Evolutionary conservation across 2,329 filamentous ascomycete species (phyloP).

Genomic region (Pseudopyricularia javanii): DNA sequence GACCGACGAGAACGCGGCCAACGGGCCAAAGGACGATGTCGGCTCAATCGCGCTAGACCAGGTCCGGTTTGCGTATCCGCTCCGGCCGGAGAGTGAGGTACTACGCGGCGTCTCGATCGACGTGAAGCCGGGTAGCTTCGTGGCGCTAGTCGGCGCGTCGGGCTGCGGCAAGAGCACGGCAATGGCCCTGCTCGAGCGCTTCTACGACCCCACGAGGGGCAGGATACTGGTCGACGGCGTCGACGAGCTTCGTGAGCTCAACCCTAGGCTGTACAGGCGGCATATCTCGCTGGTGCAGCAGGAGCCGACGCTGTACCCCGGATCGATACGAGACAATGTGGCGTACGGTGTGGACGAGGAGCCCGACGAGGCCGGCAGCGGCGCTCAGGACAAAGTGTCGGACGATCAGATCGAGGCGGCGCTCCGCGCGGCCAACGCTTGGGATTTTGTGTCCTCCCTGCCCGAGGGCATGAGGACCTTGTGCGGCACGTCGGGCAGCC

Average conservation of each 20-base stretch:
- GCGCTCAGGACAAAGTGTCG: too few relatives aligned
- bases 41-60: constrained; percentile 34
- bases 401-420: constrained; percentile 74
- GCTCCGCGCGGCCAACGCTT: constrained; percentile 86
- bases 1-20: constrained; percentile 24
- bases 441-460: constrained; percentile 91
- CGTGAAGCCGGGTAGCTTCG: constrained; percentile 86
- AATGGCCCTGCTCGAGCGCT: constrained; percentile 77
- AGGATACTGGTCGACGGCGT: constrained; percentile 72
- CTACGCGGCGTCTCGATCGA: constrained; percentile 83
- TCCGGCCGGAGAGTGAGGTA: constrained; percentile 79
- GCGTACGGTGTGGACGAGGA: constrained; percentile 73
- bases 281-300: constrained; percentile 93
- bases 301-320: constrained; percentile 85
- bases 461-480: constrained; percentile 91
- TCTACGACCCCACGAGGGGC: constrained; percentile 74
- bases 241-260: constrained; percentile 76
- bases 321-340: constrained; percentile 79
- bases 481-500: constrained; percentile 82
- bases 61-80: constrained; percentile 80
- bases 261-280: constrained; percentile 81
- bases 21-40: constrained; percentile 16
- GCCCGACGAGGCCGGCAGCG: too few relatives aligned
- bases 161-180: constrained; percentile 96
- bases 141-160: constrained; percentile 91